Base-by-base conservation (phyloP, 2,329 filamentous ascomycete genomes). In the Ophidiomyces ophidiicola region DNA sequence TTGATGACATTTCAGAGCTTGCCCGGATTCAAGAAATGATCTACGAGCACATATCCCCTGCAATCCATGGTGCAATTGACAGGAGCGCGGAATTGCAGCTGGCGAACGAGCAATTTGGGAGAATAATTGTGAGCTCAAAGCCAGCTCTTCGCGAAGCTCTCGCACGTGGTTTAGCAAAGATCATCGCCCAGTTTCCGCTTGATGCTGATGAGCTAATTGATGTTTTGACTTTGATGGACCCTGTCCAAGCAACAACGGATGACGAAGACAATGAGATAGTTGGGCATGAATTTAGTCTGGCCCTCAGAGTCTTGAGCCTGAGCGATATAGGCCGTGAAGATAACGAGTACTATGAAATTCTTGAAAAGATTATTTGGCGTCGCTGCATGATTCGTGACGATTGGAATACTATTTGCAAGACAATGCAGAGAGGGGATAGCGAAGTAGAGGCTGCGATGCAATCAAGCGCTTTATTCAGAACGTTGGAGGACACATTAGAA, bases 371-470 rank as follows among this genome's bases (percentile, higher is more conserved):
- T n/a, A 82, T 96, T 46, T 98, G 90, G 90, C 80, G 90, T 54
- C 76, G 90, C 39, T 80, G 85, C 45, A 82, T 82, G 52, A 71
- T 88, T 48, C 76, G 78, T 35, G 87, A 94, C 56, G 76, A 94
- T 54, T 98, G 90, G 90, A 66, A 72, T 18, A 68, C 66, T 43
- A 72, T 92, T 54, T 88, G 90, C 53, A 76, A 83, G 48, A 88
- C 82, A 0, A 75, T 79, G 33, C 69, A 80, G 43, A 80, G 82
- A 54, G 75, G 76, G 41, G 86, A 93, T 52, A 62, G 66, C 2
- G 71, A 82, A 45, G 72, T 85, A 19, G 67, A 77, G 38, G 68
- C 71, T 19, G 66, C 73, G 12, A 61, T 92, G 18, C 65, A 67
- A 21, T 62, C 70, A 41, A 93, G 85, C 3, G 69, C 78, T 19